phyloP scores from a whole-genome alignment of 148 eudicot genomes.

The Rhododendron simsii region DNA sequence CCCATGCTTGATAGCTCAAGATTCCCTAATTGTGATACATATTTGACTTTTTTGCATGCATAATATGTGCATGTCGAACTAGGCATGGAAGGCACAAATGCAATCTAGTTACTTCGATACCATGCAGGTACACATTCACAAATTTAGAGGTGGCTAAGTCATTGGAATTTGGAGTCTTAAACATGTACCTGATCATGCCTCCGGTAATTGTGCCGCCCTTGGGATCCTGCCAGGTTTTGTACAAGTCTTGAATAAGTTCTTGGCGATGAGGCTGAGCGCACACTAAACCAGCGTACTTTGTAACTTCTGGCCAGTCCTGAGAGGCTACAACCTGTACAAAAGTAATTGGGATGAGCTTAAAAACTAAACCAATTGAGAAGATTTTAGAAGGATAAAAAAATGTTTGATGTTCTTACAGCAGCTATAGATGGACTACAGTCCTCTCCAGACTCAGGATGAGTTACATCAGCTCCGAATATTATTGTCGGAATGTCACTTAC shows the following conservation, averaged over 20 bases:
- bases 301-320: slow-evolving; percentile 94
- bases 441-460: slow-evolving; percentile 87
- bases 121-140: neutral
- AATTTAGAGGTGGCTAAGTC: neutral
- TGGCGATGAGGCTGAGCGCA: slow-evolving; percentile 90
- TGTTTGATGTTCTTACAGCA: slow-evolving; percentile 45
- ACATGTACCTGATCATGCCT: slow-evolving; percentile 74
- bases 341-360: neutral
- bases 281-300: slow-evolving; percentile 83
- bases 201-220: slow-evolving; percentile 56
- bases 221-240: slow-evolving; percentile 78
- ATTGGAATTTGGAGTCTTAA: neutral
- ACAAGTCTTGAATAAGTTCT: slow-evolving; percentile 90
- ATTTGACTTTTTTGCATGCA: neutral
- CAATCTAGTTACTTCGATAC: neutral
- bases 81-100: neutral
- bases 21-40: neutral
- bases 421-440: slow-evolving; percentile 91
- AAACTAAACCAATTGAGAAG: neutral
- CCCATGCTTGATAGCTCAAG: neutral
- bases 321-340: slow-evolving; percentile 82
- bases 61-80: neutral
- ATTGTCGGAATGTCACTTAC: slow-evolving; percentile 89
- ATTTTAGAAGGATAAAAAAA: neutral
- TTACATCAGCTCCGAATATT: slow-evolving; percentile 94